Percentiles rank a stretch among this genome's conserved stretches.
phyloP scores from a whole-genome alignment of 306 rosid genomes.

The Citrullus mucosospermus region DNA sequence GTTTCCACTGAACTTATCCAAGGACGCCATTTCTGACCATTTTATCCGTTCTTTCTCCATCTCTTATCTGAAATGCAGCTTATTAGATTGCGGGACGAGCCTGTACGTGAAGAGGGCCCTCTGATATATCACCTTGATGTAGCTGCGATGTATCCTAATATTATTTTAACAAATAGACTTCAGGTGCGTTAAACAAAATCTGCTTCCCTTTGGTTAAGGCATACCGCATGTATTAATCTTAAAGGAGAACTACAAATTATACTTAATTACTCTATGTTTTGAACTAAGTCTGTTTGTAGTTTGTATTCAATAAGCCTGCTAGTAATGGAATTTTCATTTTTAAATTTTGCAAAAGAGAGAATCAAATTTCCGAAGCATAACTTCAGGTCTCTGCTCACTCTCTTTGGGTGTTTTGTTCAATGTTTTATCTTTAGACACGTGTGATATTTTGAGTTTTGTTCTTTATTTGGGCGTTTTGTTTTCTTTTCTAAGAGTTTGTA shows the following conservation, averaged over 20 bases:
- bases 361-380: background rate
- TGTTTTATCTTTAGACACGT: background rate
- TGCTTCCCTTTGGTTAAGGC: background rate
- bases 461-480: background rate
- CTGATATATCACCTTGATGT: conserved; percentile 96
- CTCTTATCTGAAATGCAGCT: conserved; percentile 40
- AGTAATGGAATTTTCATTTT: background rate
- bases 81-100: conserved; percentile 50
- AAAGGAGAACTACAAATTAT: background rate
- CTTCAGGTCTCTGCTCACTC: background rate
- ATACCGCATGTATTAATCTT: background rate
- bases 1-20: background rate
- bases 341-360: background rate
- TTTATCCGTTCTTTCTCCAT: background rate
- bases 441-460: background rate
- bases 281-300: background rate
- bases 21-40: background rate
- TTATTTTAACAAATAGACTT: conserved; percentile 91
- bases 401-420: background rate
- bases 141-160: conserved; percentile 99
- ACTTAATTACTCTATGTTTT: background rate
- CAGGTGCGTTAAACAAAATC: conserved; percentile 42
- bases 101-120: conserved; percentile 82
- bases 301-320: background rate
- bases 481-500: background rate